Conservation (phyloP, 495 filamentous ascomycete species). For the Lophiotrema nucula region DNA sequence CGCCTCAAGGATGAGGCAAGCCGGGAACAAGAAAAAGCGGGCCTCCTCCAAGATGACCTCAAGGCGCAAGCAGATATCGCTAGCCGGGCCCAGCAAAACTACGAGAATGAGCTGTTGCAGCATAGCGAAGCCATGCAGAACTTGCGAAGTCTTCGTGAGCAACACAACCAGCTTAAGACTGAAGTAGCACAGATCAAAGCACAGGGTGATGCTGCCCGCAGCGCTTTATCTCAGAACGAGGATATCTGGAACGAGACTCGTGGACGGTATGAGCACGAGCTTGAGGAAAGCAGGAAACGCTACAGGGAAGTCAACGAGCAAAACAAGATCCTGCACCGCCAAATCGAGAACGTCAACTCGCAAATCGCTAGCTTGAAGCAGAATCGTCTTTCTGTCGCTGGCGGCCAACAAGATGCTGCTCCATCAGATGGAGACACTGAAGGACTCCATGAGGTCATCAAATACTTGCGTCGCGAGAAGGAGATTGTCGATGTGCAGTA, state of each 20-base stretch:
- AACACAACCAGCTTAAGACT: constrained; percentile 77
- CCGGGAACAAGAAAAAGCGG: constrained; percentile 69
- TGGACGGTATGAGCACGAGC: constrained; percentile 77
- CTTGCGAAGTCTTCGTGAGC: constrained; percentile 71
- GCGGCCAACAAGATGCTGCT: constrained; percentile 49
- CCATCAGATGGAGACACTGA: constrained; percentile 54
- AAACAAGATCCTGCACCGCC: constrained; percentile 82
- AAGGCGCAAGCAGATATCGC: constrained; percentile 93
- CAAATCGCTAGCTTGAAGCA: constrained; percentile 78
- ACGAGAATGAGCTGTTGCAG: constrained; percentile 88
- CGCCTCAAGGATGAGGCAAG: constrained; percentile 84
- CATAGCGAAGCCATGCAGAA: constrained; percentile 89
- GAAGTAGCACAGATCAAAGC: constrained; percentile 67
- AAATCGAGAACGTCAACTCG: constrained; percentile 75
- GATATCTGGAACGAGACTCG: constrained; percentile 81
- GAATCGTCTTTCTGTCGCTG: constrained; percentile 53
- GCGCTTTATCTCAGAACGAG: constrained; percentile 74
- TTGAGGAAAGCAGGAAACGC: constrained; percentile 71
- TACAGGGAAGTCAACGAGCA: constrained; percentile 79
- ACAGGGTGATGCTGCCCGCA: constrained; percentile 77
- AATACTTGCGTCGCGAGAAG: constrained; percentile 90
- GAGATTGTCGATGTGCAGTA: constrained; percentile 96
- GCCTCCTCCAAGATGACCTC: constrained; percentile 83
- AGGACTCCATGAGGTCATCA: constrained; percentile 82
- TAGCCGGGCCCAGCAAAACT: constrained; percentile 87